Evolutionary conservation across 805 yeast species (phyloP), one percentile per base, ranked within the genome.

Genomic region (Candida vaughaniae): DNA sequence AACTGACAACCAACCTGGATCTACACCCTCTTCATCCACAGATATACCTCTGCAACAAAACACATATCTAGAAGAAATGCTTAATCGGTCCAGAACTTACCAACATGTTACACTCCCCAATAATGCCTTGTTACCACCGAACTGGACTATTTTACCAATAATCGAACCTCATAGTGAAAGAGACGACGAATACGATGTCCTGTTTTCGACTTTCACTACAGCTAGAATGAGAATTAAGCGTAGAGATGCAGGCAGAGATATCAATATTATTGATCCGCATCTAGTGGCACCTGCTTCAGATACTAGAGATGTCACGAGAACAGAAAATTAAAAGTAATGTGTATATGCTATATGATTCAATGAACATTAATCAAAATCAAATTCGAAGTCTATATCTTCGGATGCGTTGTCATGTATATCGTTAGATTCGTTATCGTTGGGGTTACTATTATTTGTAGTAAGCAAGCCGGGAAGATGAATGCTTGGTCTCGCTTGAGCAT

Each of bases 131-230:
- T 25, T 58, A 8, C 67, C 67, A 2, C 64, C 62, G 3, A 52
- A 53, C 22, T 59, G 65, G 64, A 42, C 56, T 2, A 18, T 58
- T 7, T 38, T 61, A 25, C 66, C 67, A 2, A 33, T 59, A 10
- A 43, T 42, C 26, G 41, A 25, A 29, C 19, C 43, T 3, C 23
- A 23, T 6, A 36, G 30, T 3, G 9, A 20, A 20, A 10, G 10
- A 10, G 9, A 20, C 6, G 39, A 29, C 7, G 36, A 31, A 9
- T 53, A 51, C 27, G 36, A 27, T 15, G 56, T 58, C 14, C 46
- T 40, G 25, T 37, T 55, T 19, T 55, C 63, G 2, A 42, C 33
- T 8, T 11, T 14, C 20, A 39, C 43, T 25, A 29, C 41, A 27
- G 62, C 56, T 14, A 41, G 42, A 4, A 35, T 57, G 19, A 34